A percentile compares a stretch with the other conserved stretches of the same genome.
These are phyloP conservation scores for Annulohypoxylon maeteangense DNA, from an alignment of 495 filamentous ascomycete genomes.

Conservation along the genomic window DNA sequence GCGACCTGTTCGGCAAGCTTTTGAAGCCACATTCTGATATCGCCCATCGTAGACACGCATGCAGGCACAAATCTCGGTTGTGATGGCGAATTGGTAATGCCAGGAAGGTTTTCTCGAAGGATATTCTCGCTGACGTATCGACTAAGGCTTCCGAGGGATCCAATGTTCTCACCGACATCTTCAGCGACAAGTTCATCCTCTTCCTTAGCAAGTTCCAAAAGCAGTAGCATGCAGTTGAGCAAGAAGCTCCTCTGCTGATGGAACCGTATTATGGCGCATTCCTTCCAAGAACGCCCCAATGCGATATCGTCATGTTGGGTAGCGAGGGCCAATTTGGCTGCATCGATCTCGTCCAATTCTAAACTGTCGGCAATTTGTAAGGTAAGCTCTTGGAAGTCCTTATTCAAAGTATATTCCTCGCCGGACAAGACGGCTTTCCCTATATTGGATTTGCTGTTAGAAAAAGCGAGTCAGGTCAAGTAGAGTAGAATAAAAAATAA, in stretches of 20 bases:
- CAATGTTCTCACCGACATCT: slow-evolving; percentile 51
- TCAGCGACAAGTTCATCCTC: slow-evolving; percentile 61
- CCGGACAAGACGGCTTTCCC: slow-evolving; percentile 77
- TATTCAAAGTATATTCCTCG: slow-evolving; percentile 81
- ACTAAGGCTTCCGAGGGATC: slow-evolving; percentile 47
- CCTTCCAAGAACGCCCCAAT: slow-evolving; percentile 73
- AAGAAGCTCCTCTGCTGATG: slow-evolving; percentile 81
- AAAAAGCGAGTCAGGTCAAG: background rate
- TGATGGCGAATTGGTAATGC: slow-evolving; percentile 17
- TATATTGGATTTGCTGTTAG: slow-evolving; percentile 56
- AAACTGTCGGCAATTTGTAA: slow-evolving; percentile 85
- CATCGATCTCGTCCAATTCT: slow-evolving; percentile 87
- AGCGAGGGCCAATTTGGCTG: slow-evolving; percentile 76
- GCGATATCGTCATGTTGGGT: slow-evolving; percentile 71
- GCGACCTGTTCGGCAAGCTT: slow-evolving; percentile 76
- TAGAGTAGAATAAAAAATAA: slow-evolving; percentile 48
- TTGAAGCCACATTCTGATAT: slow-evolving; percentile 77
- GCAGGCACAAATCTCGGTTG: slow-evolving; percentile 66
- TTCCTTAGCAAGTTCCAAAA: slow-evolving; percentile 71
- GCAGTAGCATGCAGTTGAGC: slow-evolving; percentile 82
- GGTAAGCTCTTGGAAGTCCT: slow-evolving; percentile 82
- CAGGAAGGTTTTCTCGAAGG: slow-evolving; percentile 47
- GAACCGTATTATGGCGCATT: slow-evolving; percentile 82
- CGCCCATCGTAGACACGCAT: slow-evolving; percentile 77
- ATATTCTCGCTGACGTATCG: slow-evolving; percentile 53